Conservation (phyloP, 257 asterid genomes). For the Salvia rosmarinus region DNA sequence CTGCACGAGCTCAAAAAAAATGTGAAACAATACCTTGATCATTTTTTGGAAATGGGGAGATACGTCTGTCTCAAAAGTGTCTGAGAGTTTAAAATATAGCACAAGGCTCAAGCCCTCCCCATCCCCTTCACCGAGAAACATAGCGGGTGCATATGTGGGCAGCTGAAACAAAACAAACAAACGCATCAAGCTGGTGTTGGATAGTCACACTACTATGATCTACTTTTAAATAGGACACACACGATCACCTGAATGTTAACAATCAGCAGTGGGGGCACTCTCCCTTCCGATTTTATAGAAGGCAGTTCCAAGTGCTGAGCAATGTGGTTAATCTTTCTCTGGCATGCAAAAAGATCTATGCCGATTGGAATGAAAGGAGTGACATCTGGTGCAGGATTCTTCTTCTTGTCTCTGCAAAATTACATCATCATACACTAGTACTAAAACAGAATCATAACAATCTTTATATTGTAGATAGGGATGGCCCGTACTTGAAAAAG, state of each 20-base stretch:
- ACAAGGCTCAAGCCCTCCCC: constrained; percentile 80
- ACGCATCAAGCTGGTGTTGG: constrained; percentile 15
- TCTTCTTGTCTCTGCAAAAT: constrained; percentile 82
- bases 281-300: constrained; percentile 50
- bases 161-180: constrained; percentile 41
- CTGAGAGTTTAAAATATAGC: constrained; percentile 60
- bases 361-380: constrained; percentile 79
- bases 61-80: constrained; percentile 50
- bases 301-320: constrained; percentile 88
- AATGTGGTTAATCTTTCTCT: constrained; percentile 81
- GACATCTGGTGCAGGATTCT: constrained; percentile 65
- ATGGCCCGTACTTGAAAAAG: constrained; percentile 60
- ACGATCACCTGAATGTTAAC: constrained; percentile 79
- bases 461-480: not conserved
- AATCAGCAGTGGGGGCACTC: constrained; percentile 68
- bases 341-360: constrained; percentile 69
- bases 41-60: constrained; percentile 64
- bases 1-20: not conserved
- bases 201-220: not conserved
- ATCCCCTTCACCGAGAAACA: constrained; percentile 71
- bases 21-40: constrained; percentile 44
- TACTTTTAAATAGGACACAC: not conserved
- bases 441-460: not conserved
- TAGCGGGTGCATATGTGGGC: constrained; percentile 61
- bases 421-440: constrained; percentile 24